Percentiles rank a stretch among this genome's conserved stretches.
These are phyloP conservation scores for Dalbergia cochinchinensis DNA, from an alignment of 306 rosid species.

Conservation along the genomic window DNA sequence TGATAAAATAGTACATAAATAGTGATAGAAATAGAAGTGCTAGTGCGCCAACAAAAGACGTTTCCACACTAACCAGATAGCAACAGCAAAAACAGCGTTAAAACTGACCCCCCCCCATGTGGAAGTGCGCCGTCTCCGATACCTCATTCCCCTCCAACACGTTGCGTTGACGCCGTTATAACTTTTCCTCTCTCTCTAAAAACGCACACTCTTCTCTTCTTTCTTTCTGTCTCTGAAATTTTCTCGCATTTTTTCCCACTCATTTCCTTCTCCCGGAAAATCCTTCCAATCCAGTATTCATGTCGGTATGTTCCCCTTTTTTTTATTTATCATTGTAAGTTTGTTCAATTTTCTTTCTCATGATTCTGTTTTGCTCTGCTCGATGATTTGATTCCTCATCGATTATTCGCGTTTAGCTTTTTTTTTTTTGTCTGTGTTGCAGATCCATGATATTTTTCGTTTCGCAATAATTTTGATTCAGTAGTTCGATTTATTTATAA, in stretches of 20 bases:
- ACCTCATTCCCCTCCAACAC: not conserved
- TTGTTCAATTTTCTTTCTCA: not conserved
- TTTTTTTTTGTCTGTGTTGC: not conserved
- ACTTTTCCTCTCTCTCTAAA: not conserved
- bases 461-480: not conserved
- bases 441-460: not conserved
- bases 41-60: no score
- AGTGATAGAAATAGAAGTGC: no score
- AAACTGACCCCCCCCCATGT: not conserved
- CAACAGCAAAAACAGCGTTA: not conserved
- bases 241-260: constrained; percentile 20
- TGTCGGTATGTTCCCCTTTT: constrained; percentile 69
- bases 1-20: not conserved
- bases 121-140: constrained; percentile 25
- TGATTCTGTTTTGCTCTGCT: constrained; percentile 33
- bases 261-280: constrained; percentile 50
- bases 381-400: constrained; percentile 32
- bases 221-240: not conserved
- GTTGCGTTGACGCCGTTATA: constrained; percentile 48
- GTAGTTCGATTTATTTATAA: not conserved
- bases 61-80: no score
- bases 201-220: not conserved
- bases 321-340: not conserved
- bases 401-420: not conserved
- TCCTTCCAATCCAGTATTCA: constrained; percentile 52